These are phyloP conservation scores for Hansenula sp. DNA, from an alignment of 1,139 yeast genomes.

Conservation along the genomic window DNA sequence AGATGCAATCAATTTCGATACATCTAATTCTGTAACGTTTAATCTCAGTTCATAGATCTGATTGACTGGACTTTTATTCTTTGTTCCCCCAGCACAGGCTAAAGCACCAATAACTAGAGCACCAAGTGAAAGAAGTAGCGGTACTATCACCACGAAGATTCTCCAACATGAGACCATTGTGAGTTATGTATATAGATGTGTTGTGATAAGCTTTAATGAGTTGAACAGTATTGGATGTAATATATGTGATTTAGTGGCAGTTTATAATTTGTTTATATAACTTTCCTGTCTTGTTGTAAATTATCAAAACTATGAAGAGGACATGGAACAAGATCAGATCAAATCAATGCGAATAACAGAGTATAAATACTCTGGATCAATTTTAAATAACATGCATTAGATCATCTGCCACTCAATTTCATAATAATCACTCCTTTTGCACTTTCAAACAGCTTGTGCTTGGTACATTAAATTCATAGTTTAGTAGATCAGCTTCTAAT, in stretches of 20 bases:
- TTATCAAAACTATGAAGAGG: no score
- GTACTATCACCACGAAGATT: conserved; percentile 31
- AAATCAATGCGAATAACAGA: not conserved
- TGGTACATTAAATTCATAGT: no score
- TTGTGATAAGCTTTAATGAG: no score
- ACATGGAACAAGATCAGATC: not conserved
- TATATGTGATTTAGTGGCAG: no score
- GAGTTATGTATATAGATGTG: not conserved
- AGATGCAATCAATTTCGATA: conserved; percentile 4
- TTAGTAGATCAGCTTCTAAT: not conserved
- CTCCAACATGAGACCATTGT: conserved; percentile 21
- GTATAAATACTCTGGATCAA: no score
- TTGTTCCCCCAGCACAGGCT: conserved; percentile 37
- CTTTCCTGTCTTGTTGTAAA: no score
- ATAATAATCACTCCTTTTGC: no score
- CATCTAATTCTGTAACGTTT: conserved; percentile 30
- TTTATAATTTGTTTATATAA: not conserved
- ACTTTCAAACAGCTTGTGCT: no score
- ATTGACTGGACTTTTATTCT: conserved; percentile 30
- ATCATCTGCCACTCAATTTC: not conserved
- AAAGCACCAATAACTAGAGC: conserved; percentile 35
- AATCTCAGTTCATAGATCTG: conserved; percentile 38
- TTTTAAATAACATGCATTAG: no score
- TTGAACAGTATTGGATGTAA: no score
- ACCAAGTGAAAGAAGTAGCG: conserved; percentile 34